These are phyloP conservation scores for Leccinum ochraceum DNA, from an alignment of 768 basidiomycete species.

Conservation along the genomic window DNA sequence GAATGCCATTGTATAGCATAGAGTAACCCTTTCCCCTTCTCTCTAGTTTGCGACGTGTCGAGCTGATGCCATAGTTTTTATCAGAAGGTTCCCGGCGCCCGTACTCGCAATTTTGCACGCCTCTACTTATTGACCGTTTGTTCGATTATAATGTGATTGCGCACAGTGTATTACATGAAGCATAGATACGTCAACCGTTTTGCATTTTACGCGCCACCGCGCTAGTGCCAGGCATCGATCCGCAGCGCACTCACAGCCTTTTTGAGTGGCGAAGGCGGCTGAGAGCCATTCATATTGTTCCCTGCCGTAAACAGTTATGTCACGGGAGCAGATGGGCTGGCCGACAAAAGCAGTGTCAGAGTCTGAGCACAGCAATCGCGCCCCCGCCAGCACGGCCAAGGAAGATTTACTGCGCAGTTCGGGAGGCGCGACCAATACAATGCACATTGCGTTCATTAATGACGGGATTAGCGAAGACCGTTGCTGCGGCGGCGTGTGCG, in stretches of 20 bases:
- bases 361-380: conserved; percentile 16
- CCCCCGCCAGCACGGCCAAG: neutral
- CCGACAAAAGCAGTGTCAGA: neutral
- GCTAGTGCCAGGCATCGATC: neutral
- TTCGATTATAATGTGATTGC: conserved; percentile 10
- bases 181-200: neutral
- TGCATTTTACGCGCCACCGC: neutral
- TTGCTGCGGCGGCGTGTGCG: neutral
- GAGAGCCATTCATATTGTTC: neutral
- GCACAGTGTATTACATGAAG: neutral
- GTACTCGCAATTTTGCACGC: neutral
- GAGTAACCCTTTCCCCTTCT: neutral
- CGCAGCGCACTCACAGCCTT: conserved; percentile 16
- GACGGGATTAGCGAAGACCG: neutral
- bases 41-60: neutral
- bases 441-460: neutral
- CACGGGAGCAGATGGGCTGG: neutral
- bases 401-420: conserved; percentile 11
- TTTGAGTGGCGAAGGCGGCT: neutral
- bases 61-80: neutral
- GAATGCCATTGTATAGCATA: neutral
- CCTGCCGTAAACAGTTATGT: conserved; percentile 18
- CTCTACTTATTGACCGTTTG: neutral
- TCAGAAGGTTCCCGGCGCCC: neutral
- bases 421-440: conserved; percentile 2